Conservation (phyloP, 1,139 yeast genomes). For the Magnusiomyces fungicola region DNA sequence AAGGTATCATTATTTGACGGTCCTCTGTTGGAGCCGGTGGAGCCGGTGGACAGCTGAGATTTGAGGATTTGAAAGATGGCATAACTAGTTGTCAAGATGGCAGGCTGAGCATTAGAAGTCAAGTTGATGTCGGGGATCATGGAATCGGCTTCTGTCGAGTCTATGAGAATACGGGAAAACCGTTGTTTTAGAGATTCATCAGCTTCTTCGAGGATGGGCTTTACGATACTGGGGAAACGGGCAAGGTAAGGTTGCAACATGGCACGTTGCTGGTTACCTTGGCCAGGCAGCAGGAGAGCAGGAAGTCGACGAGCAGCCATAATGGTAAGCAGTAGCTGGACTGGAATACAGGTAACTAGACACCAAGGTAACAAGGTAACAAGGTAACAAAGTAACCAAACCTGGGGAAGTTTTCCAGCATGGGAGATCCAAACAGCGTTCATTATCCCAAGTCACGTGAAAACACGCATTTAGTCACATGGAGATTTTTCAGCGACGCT, state of each 20-base stretch:
- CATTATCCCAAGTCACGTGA: no score
- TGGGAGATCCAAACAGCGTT: no score
- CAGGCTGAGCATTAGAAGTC: constrained; percentile 57
- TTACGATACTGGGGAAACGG: constrained; percentile 20
- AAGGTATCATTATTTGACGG: constrained; percentile 13
- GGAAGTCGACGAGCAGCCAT: constrained; percentile 7
- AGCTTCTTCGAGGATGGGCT: constrained; percentile 29
- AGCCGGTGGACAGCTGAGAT: constrained; percentile 17
- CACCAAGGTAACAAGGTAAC: no score
- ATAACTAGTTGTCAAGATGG: constrained; percentile 45
- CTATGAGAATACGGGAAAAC: constrained; percentile 24
- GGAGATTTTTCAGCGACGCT: no score
- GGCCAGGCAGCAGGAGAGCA: constrained; percentile 33
- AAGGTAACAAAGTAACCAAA: no score
- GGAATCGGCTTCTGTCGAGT: constrained; percentile 16
- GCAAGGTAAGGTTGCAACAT: constrained; percentile 27
- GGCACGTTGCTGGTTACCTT: constrained; percentile 36
- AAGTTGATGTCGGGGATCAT: constrained; percentile 20
- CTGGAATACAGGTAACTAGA: no score
- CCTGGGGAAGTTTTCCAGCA: no score
- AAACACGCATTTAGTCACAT: no score
- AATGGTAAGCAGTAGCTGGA: no score
- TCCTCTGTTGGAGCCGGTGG: not conserved
- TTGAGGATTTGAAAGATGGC: constrained; percentile 34
- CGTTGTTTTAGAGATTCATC: constrained; percentile 28